A percentile compares a stretch with the other conserved stretches of the same genome.
These are phyloP conservation scores for Mucor saturninus DNA, from an alignment of 371 early-diverging fungal genomes.

Conservation along the genomic window DNA sequence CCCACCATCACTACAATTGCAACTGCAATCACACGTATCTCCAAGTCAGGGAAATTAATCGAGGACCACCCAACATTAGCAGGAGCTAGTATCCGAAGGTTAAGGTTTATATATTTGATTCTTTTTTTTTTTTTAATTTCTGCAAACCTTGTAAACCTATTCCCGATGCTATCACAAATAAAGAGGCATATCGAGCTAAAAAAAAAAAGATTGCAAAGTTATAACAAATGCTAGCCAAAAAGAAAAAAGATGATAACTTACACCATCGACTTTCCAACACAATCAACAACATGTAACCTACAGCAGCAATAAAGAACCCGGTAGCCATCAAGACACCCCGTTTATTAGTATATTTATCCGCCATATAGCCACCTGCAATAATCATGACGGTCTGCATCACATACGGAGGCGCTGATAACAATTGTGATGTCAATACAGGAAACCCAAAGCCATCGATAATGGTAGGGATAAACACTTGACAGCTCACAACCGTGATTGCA, in stretches of 20 bases:
- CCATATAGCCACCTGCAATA: conserved; percentile 27
- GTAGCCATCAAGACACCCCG: conserved; percentile 26
- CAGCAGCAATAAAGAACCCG: conserved; percentile 26
- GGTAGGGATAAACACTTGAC: conserved; percentile 28
- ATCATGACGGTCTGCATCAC: conserved; percentile 22
- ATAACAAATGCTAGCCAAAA: not conserved
- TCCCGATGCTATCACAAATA: conserved; percentile 28
- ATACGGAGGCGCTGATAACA: conserved; percentile 47
- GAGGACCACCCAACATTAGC: conserved; percentile 46
- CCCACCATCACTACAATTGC: conserved; percentile 48
- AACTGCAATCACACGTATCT: conserved; percentile 42
- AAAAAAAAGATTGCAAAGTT: not conserved
- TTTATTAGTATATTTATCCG: conserved; percentile 32
- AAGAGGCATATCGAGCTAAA: conserved; percentile 24
- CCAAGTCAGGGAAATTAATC: conserved; percentile 36
- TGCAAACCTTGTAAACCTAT: conserved; percentile 36
- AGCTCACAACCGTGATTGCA: conserved; percentile 27
- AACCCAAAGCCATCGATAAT: conserved; percentile 47
- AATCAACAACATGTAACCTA: conserved; percentile 31
- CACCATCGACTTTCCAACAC: conserved; percentile 34
- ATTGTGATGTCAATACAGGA: conserved; percentile 38
- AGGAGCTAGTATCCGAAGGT: conserved; percentile 19
- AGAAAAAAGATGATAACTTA: conserved; percentile 7
- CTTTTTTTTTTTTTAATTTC: not conserved
- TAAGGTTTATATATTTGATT: not conserved